Conservation (phyloP, 2,329 filamentous ascomycete genomes). For the Colletotrichum theobromicola region DNA sequence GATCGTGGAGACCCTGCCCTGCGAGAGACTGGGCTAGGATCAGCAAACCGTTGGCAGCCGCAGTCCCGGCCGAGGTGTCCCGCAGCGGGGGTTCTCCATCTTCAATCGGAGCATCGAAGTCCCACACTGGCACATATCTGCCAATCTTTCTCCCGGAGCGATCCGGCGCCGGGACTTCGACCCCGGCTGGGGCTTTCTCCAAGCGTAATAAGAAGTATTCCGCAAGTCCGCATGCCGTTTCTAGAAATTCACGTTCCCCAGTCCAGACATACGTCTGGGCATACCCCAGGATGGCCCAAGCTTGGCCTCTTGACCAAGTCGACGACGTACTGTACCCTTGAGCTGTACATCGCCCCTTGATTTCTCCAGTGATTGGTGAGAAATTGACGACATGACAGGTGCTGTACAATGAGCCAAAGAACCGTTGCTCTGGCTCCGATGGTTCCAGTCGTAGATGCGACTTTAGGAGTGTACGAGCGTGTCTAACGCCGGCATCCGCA, state of each 20-base stretch:
- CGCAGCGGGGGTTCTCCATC: slow-evolving; percentile 19
- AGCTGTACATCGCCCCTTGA: slow-evolving; percentile 35
- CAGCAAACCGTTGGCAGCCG: slow-evolving; percentile 45
- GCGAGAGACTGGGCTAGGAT: slow-evolving; percentile 37
- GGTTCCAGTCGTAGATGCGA: background rate
- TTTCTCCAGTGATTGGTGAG: background rate
- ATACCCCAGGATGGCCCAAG: slow-evolving; percentile 54
- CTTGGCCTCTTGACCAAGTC: slow-evolving; percentile 55
- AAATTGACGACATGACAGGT: background rate
- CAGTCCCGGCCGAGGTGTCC: slow-evolving; percentile 38
- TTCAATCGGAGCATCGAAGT: slow-evolving; percentile 47
- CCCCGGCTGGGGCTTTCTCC: background rate
- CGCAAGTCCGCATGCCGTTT: slow-evolving; percentile 28
- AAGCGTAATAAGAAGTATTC: background rate
- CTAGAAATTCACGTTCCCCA: slow-evolving; percentile 42
- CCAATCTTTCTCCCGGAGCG: slow-evolving; percentile 35
- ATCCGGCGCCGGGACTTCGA: background rate
- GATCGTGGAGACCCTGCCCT: background rate
- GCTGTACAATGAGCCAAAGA: background rate
- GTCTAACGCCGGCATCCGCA: slow-evolving; percentile 38
- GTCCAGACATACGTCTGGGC: slow-evolving; percentile 54
- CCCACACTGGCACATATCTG: slow-evolving; percentile 33
- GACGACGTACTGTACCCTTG: slow-evolving; percentile 50
- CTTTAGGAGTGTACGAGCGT: slow-evolving; percentile 41
- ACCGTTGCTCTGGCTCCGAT: background rate